Evolutionary conservation across 2,329 filamentous ascomycete species (phyloP).

Genomic region (Neofusicoccum sp.): DNA sequence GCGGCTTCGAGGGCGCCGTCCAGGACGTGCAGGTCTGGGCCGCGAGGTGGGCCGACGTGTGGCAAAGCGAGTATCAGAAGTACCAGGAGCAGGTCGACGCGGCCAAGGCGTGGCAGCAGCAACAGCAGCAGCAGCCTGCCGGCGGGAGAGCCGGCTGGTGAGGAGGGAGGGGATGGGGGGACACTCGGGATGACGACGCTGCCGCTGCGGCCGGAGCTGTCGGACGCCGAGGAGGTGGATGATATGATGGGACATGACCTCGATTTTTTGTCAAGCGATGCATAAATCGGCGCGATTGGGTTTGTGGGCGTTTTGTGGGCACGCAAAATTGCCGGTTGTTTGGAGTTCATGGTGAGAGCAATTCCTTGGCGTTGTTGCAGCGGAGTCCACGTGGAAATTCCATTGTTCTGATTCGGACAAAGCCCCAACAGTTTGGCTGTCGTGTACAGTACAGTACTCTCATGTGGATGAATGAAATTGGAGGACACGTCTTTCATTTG

Average conservation of each 20-base stretch:
- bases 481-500: background rate
- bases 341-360: background rate
- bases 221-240: background rate
- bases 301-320: constrained; percentile 1
- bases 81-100: constrained; percentile 12
- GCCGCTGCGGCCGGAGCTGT: background rate
- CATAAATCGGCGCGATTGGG: constrained; percentile 1
- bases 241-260: background rate
- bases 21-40: constrained; percentile 49
- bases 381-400: too few species aligned
- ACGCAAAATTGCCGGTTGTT: background rate
- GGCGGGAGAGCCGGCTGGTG: background rate
- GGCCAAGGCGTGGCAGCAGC: constrained; percentile 1
- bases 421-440: background rate
- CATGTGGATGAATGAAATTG: background rate
- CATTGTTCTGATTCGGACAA: background rate
- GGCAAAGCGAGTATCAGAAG: constrained; percentile 5
- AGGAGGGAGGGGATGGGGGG: background rate
- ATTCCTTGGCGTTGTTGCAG: background rate
- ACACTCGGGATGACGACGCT: background rate
- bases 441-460: background rate
- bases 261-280: background rate
- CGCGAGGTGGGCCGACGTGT: constrained; percentile 11
- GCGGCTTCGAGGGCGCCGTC: constrained; percentile 64
- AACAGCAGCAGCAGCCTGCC: background rate